A percentile compares a stretch with the other conserved stretches of the same genome.
Conservation (phyloP, 371 early-diverging fungal genomes). For the Mortierella sp. region DNA sequence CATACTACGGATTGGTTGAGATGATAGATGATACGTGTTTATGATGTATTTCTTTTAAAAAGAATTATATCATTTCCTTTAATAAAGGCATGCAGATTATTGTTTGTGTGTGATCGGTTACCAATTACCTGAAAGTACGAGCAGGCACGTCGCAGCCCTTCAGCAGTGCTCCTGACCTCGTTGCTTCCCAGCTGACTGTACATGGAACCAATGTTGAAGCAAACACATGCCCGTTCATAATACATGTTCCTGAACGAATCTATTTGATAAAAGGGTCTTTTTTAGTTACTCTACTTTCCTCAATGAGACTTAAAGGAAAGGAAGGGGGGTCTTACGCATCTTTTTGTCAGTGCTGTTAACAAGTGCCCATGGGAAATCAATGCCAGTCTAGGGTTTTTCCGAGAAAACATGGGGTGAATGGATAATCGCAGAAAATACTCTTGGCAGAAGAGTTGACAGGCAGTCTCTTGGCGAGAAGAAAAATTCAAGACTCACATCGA, state of each 20-base stretch:
- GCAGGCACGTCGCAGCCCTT: constrained; percentile 82
- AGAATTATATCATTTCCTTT: too few species aligned
- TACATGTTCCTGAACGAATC: constrained; percentile 71
- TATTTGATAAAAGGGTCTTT: background rate
- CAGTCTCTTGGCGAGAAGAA: background rate
- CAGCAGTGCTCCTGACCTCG: constrained; percentile 73
- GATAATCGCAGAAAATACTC: background rate
- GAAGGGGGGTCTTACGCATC: constrained; percentile 26
- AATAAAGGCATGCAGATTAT: background rate
- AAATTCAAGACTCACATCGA: constrained; percentile 72
- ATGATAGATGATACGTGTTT: background rate
- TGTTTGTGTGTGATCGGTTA: background rate
- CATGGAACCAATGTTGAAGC: constrained; percentile 87
- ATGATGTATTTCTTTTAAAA: background rate
- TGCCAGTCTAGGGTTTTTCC: constrained; percentile 63
- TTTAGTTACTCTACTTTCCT: background rate
- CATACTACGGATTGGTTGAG: constrained; percentile 58
- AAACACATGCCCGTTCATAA: constrained; percentile 86
- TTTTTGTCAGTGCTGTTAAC: constrained; percentile 61
- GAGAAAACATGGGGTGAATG: constrained; percentile 2
- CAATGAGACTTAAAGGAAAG: background rate
- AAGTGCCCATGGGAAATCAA: constrained; percentile 78
- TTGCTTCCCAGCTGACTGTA: constrained; percentile 81
- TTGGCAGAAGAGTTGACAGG: too few species aligned
- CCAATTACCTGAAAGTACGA: constrained; percentile 84